phyloP scores from a whole-genome alignment of 805 yeast species.

The Metschnikowia continentalis region DNA sequence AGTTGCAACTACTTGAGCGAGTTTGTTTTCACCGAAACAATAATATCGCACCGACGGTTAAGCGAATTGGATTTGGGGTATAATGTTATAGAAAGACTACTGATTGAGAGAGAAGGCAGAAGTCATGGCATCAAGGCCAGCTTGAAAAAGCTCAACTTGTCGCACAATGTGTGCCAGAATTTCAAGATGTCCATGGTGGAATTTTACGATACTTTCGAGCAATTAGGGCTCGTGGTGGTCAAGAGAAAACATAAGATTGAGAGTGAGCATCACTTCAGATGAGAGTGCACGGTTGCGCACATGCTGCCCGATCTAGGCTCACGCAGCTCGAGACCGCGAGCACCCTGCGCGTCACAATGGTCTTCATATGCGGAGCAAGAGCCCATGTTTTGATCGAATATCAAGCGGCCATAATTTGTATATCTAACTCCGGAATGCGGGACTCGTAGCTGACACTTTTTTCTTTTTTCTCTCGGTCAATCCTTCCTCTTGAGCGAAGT shows the following conservation, averaged over 20 bases:
- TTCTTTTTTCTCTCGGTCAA: not conserved
- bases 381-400: not conserved
- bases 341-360: not conserved
- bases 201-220: slow-evolving; percentile 24
- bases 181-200: slow-evolving; percentile 15
- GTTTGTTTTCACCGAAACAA: slow-evolving; percentile 11
- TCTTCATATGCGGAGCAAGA: not conserved
- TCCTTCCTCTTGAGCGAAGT: not conserved
- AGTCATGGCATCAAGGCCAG: slow-evolving; percentile 1
- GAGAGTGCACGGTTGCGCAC: not conserved
- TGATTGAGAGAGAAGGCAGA: slow-evolving; percentile 2
- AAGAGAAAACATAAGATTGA: slow-evolving; percentile 25
- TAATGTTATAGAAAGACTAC: slow-evolving; percentile 8
- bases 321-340: not conserved
- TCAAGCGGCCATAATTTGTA: not conserved
- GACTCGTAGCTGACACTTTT: not conserved
- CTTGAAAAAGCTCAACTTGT: slow-evolving; percentile 18
- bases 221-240: slow-evolving; percentile 18
- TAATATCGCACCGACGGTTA: slow-evolving; percentile 13
- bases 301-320: not conserved
- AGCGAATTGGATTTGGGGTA: slow-evolving; percentile 12
- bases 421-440: not conserved
- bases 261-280: slow-evolving; percentile 21
- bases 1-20: slow-evolving; percentile 18
- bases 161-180: slow-evolving; percentile 16